phyloP scores from a whole-genome alignment of 1,284 basidiomycete genomes.

The Phenoliferia sp. region DNA sequence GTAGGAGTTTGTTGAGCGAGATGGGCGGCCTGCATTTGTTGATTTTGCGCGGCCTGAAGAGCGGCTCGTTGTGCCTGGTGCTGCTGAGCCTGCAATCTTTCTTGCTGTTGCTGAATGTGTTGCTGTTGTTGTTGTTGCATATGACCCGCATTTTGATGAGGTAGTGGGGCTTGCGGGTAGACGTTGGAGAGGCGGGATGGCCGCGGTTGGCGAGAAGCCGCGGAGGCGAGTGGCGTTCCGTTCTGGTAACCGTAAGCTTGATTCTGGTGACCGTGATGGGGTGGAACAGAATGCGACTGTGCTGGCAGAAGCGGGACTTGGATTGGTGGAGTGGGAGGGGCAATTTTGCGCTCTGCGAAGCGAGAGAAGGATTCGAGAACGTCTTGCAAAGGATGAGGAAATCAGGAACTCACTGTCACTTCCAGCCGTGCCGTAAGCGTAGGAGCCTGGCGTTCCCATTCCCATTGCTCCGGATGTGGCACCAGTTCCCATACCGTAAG shows the following conservation, averaged over 20 bases:
- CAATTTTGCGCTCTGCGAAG: constrained; percentile 16
- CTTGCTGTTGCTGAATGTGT: constrained; percentile 19
- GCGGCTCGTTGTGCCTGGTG: constrained; percentile 13
- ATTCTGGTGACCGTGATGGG: neutral
- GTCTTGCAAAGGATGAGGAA: neutral
- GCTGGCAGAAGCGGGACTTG: constrained; percentile 24
- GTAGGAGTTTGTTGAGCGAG: constrained; percentile 11
- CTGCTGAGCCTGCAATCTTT: constrained; percentile 10
- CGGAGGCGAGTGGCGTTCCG: constrained; percentile 11
- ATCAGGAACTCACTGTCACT: neutral
- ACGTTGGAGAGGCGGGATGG: constrained; percentile 24
- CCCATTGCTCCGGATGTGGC: neutral
- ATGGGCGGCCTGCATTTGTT: constrained; percentile 15
- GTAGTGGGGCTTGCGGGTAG: constrained; percentile 12
- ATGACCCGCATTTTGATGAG: constrained; percentile 11
- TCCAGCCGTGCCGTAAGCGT: neutral
- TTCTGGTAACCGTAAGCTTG: constrained; percentile 3
- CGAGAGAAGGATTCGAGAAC: neutral
- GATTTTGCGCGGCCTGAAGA: constrained; percentile 8
- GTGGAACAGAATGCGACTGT: constrained; percentile 6
- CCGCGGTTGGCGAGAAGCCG: constrained; percentile 2
- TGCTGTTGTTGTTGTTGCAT: constrained; percentile 21
- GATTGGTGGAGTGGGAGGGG: neutral
- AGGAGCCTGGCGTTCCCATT: constrained; percentile 1
- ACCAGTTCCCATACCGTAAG: constrained; percentile 2